A percentile compares a stretch with the other conserved stretches of the same genome.
Conservation (phyloP, 2,329 filamentous ascomycete genomes). For the Fusarium ramigenum region DNA sequence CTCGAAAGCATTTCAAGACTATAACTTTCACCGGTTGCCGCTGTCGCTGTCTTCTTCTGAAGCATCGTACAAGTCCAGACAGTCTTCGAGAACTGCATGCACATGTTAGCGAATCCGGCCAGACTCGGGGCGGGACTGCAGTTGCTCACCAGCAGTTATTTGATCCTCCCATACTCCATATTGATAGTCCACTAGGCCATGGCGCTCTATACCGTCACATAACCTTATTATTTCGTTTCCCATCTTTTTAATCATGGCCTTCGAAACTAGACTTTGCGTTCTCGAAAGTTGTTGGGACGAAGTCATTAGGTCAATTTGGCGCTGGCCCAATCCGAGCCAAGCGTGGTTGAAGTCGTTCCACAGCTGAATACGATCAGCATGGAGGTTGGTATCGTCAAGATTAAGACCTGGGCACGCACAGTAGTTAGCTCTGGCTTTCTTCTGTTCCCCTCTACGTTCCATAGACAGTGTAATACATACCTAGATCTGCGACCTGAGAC, state of each 20-base stretch:
- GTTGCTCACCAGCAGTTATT: conserved; percentile 78
- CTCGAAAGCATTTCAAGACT: no score
- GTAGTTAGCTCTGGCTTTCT: conserved; percentile 27
- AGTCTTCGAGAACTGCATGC: conserved; percentile 50
- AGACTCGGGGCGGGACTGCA: not conserved
- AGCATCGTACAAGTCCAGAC: conserved; percentile 57
- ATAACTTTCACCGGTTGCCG: conserved; percentile 18
- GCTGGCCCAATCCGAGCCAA: conserved; percentile 85
- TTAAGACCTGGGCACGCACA: conserved; percentile 72
- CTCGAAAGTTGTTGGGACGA: conserved; percentile 66
- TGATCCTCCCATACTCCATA: conserved; percentile 97
- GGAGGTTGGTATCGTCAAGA: conserved; percentile 80
- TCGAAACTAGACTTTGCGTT: conserved; percentile 70
- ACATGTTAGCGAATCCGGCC: conserved; percentile 18
- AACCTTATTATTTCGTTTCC: conserved; percentile 82
- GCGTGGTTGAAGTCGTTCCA: conserved; percentile 97
- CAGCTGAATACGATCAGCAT: conserved; percentile 80
- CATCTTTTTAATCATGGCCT: conserved; percentile 78
- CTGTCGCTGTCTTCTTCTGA: conserved; percentile 49
- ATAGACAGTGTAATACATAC: conserved; percentile 51
- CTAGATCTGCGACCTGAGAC: conserved; percentile 63
- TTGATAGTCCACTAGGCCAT: conserved; percentile 96
- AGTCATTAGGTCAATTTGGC: conserved; percentile 79
- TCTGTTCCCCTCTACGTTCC: not conserved
- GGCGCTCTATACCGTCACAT: conserved; percentile 86